phyloP scores from a whole-genome alignment of 73 alveolate genomes.

The Blepharisma stoltei region DNA sequence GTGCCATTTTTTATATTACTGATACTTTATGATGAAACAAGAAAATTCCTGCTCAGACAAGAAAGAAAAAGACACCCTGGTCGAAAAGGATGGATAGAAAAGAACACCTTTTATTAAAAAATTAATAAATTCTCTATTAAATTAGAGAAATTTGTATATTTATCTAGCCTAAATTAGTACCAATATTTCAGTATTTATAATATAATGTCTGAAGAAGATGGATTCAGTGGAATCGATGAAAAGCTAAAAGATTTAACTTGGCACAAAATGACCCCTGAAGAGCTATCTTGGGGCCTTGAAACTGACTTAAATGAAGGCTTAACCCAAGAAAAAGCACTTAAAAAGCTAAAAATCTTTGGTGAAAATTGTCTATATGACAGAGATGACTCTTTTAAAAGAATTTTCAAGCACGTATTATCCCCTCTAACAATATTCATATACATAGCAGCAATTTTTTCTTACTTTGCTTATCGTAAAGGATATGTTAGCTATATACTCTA shows the following conservation, averaged over 20 bases:
- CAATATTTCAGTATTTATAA: too few species aligned
- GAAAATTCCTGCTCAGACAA: conserved; percentile 62
- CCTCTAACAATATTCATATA: too few species aligned
- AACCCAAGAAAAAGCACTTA: conserved; percentile 50
- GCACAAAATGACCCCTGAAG: conserved; percentile 58
- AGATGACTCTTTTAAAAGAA: conserved; percentile 14
- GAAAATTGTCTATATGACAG: conserved; percentile 64
- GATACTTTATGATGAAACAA: conserved; percentile 66
- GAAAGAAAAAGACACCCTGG: background rate
- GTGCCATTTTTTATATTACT: conserved; percentile 58
- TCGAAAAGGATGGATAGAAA: conserved; percentile 20
- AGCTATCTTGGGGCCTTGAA: conserved; percentile 49
- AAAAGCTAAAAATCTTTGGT: conserved; percentile 50
- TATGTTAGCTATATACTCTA: too few species aligned
- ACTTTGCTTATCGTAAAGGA: too few species aligned
- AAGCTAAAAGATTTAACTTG: too few species aligned
- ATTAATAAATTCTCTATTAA: too few species aligned
- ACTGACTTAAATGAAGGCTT: conserved; percentile 74
- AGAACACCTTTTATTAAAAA: conserved; percentile 18
- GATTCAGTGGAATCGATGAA: too few species aligned
- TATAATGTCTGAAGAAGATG: too few species aligned
- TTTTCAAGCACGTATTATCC: conserved; percentile 26
- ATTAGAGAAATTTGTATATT: too few species aligned
- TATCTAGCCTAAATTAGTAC: too few species aligned
- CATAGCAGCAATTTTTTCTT: too few species aligned